Evolutionary conservation across 1,139 yeast genomes (phyloP).

Genomic region (Candida frijolesensis): DNA sequence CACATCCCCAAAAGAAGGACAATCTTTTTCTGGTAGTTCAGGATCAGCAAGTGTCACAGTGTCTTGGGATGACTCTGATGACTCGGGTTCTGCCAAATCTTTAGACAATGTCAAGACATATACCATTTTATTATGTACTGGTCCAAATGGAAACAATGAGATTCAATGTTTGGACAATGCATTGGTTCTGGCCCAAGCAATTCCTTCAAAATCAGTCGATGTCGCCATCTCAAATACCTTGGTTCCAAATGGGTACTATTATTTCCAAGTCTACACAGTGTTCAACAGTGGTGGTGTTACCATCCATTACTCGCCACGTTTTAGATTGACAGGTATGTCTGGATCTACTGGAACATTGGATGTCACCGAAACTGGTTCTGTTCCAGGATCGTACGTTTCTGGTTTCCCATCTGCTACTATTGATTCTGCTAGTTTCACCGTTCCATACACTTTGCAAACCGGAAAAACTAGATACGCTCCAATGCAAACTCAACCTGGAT

Average conservation of each 20-base stretch:
- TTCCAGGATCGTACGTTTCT: slow-evolving; percentile 30
- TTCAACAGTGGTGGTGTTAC: slow-evolving; percentile 52
- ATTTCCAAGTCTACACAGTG: slow-evolving; percentile 60
- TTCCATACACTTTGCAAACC: slow-evolving; percentile 75
- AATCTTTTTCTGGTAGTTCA: slow-evolving; percentile 51
- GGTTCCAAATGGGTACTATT: slow-evolving; percentile 68
- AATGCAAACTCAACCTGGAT: slow-evolving; percentile 85
- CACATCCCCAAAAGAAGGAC: slow-evolving; percentile 51
- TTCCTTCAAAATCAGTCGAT: slow-evolving; percentile 32
- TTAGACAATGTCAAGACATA: slow-evolving; percentile 46
- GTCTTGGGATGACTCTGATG: slow-evolving; percentile 56
- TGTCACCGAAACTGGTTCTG: slow-evolving; percentile 30
- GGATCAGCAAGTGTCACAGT: slow-evolving; percentile 51
- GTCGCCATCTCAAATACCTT: slow-evolving; percentile 43
- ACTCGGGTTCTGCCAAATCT: slow-evolving; percentile 40
- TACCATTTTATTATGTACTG: slow-evolving; percentile 68
- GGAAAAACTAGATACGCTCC: slow-evolving; percentile 81
- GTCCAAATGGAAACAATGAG: slow-evolving; percentile 44
- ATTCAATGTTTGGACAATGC: slow-evolving; percentile 43
- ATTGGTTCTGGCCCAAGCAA: slow-evolving; percentile 23
- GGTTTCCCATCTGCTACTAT: slow-evolving; percentile 29
- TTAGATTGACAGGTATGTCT: slow-evolving; percentile 66
- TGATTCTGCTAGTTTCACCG: slow-evolving; percentile 36
- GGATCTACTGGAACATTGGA: slow-evolving; percentile 49
- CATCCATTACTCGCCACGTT: slow-evolving; percentile 73